Evolutionary conservation across 2,329 filamentous ascomycete genomes (phyloP), one percentile per base, ranked within the genome.

Genomic region (Akanthomyces lecanii): DNA sequence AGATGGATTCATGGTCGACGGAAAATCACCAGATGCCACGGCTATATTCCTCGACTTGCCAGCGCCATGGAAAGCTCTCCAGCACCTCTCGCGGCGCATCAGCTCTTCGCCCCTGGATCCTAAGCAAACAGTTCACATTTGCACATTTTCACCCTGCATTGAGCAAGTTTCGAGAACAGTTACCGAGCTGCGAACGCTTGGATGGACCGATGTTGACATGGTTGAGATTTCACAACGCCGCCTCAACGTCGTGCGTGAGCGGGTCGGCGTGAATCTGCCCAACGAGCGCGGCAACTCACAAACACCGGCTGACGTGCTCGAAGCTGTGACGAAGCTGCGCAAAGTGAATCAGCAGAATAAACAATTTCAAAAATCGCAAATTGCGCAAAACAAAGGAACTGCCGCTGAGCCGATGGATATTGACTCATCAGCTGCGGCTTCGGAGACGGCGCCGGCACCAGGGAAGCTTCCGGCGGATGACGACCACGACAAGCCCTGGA

Each of bases 131-230:
- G 85, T 89, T 1, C 84, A 95, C 71, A 84, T 99, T 61, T 99
- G 95, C 79, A 96, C 92, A 0, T 99, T 99, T 77, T 96, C 90
- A 1, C 95, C 95, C 0, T 99, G 95, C 75, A 96, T 99, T 67
- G 95, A 99, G 76, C 95, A 99, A 78, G 94, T 96, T 25, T 92
- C 90, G 60, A 86, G 88, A 62, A 98, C 95, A 0, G 88, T 97
- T 61, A 89, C 90, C 12, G 85, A 86, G 14, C 83, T 99, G 75
- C 88, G 94, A 61, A 84, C 87, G 44, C 79, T 92, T 7, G 92
- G 91, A 60, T 99, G 95, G 95, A 84, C 92, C 11, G 89, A 94
- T 63, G 96, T 98, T 67, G 87, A 91, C 68, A 97, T 97, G 91
- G 90, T 96, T 0, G 95, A 97, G 75, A 85, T 99, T 12, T 81